Base-by-base conservation (phyloP, 2,329 filamentous ascomycete species). In the Pseudogymnoascus pannorum region DNA sequence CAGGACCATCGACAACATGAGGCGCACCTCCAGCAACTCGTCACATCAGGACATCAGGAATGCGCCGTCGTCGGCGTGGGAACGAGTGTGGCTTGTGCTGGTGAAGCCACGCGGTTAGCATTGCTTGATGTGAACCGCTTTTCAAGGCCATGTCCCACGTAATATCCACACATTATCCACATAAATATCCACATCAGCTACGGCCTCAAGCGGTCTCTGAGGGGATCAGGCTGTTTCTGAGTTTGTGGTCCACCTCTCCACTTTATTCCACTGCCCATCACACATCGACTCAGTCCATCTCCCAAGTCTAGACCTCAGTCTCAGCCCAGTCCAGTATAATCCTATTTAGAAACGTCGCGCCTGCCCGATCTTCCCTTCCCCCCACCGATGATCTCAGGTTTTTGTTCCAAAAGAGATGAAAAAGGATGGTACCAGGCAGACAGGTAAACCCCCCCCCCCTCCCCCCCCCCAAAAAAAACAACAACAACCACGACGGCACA, bases 271-370 rank as follows among this genome's bases (percentile, higher is more conserved):
- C 42, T 48, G 42, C 22, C 42, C 42, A 48, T 51, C 44, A 51
- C 22, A 14, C 22, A 51, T 51, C 44, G 16, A 29, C 44, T 11
- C n/a, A 29, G 14, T 18, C 44, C 44, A 31, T 54, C 5, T 20
- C 26, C 24, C 26, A 35, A 31, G 44, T 54, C 44, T 54, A 54
- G 44, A 54, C 44, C 44, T 54, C 44, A 29, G 44, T 54, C 24
- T 54, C 44, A 54, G 44, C 44, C 44, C 44, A 54, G 24, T 54
- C 26, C 44, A 54, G 29, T 54, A 54, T 54, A 54, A 54, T 54
- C 44, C 44, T 24, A 54, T 54, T 18, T 54, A 31, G 44, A 54
- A 54, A 54, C 24, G 44, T 54, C 44, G 44, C n/a, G 44, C n/a
- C 44, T 12, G 9, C 9, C 24, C 44, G 44, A 54, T 54, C 44